Base-by-base conservation (phyloP, 140 eudicot genomes). In the Ambrosia hybrid region DNA sequence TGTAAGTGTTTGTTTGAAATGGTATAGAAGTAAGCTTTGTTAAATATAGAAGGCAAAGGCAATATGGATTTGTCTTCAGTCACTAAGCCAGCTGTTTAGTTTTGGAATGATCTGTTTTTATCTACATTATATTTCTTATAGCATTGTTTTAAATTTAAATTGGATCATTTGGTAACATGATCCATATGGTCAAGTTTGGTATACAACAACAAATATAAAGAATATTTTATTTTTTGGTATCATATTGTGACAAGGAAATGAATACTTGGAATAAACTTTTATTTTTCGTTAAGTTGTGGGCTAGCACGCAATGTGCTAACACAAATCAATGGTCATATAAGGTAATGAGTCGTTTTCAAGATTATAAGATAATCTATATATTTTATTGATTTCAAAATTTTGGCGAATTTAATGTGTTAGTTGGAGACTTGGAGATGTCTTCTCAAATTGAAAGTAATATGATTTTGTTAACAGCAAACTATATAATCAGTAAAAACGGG, bases 71-170 rank as follows among this genome's bases (percentile, higher is more conserved):
- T 69, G 81, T 77, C 71, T 39, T 59, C 70, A 63, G 48, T 69
- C 65, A 76, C 70, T 66, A 66, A 66, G 79, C 78, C 83, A 79
- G 83, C 83, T 73, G 83, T 72, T 79, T 49, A n/a, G 51, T 21
- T 78, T 64, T 78, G 82, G 68, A 78, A 55, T 65, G 33, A 21
- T 65, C 34, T 72, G 11, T 37, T 10, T 41, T 77, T 10, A 6
- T 41, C 46, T 55, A n/a, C 5, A 0, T 10, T 4, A 8, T 21
- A 21, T 21, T 36, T 34, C 61, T 21, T 13, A 17, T 12, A 7
- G 61, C 36, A 67, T 48, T 0, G 2, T 68, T 52, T 45, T 60
- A 34, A 6, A 73, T 64, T 51, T 69, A 12, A 8, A 17, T 57
- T 57, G 38, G 2, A 56, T 41, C 46, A 13, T 30, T 60, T 57